Evolutionary conservation across 306 rosid genomes (phyloP).

Genomic region (Vigna unguiculata): DNA sequence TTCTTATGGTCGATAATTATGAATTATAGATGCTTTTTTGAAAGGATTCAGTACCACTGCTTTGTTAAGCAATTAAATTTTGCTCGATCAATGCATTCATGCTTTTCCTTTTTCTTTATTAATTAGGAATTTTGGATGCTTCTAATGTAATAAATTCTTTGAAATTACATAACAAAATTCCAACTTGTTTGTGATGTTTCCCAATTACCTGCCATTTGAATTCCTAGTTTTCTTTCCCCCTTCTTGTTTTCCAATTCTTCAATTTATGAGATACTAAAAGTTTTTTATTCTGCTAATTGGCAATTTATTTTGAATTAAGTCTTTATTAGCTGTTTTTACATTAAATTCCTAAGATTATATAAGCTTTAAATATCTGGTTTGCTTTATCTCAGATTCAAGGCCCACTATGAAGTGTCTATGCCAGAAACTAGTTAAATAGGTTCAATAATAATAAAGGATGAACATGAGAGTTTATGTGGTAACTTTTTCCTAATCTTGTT

Average conservation of each 20-base stretch:
- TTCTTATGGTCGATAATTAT: not conserved
- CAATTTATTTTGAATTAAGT: slow-evolving; percentile 7
- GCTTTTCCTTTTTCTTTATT: slow-evolving; percentile 5
- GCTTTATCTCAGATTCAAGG: not conserved
- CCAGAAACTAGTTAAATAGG: slow-evolving; percentile 1
- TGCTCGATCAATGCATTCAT: not conserved
- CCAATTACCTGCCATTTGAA: not conserved
- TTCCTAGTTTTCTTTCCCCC: not conserved
- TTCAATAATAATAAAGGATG: not conserved
- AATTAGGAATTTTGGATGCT: not conserved
- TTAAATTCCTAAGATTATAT: slow-evolving; percentile 8
- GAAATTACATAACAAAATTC: slow-evolving; percentile 30
- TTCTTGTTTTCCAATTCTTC: not conserved
- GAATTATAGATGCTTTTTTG: not conserved
- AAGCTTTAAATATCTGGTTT: slow-evolving; percentile 8
- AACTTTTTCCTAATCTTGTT: slow-evolving; percentile 21
- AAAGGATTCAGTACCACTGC: not conserved
- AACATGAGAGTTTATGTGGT: slow-evolving; percentile 11
- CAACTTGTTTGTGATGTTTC: slow-evolving; percentile 23
- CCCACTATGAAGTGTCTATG: slow-evolving; percentile 1
- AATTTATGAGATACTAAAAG: not conserved
- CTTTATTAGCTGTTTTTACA: slow-evolving; percentile 19
- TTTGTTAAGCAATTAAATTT: not conserved
- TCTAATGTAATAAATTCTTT: slow-evolving; percentile 10
- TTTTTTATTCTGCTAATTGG: slow-evolving; percentile 10